phyloP scores from a whole-genome alignment of 2,329 filamentous ascomycete genomes.

The Mariannaea sp. region DNA sequence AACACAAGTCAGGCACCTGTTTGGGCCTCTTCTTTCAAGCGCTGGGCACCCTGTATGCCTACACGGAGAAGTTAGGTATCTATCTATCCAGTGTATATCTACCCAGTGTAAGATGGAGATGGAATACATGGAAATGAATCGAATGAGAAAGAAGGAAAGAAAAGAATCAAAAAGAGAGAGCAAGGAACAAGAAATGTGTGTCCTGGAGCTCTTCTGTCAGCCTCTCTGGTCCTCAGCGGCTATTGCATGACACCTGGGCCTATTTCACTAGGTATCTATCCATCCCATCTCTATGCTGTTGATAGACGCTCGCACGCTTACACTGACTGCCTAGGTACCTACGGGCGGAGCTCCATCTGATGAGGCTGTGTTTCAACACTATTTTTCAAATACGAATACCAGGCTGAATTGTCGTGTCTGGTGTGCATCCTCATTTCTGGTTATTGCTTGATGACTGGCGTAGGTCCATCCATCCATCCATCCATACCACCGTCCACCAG shows the following conservation, averaged over 20 bases:
- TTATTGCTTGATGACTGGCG: not conserved
- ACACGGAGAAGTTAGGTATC: no score
- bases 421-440: not conserved
- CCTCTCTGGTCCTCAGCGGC: constrained; percentile 8
- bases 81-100: no score
- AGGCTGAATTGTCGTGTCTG: not conserved
- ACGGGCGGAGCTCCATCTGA: no score
- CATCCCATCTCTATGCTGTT: not conserved
- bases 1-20: constrained; percentile 11
- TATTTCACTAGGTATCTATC: no score
- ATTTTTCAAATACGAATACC: not conserved
- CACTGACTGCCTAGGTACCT: no score
- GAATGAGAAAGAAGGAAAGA: not conserved
- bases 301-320: not conserved
- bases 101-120: no score
- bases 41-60: constrained; percentile 9
- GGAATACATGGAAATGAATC: no score
- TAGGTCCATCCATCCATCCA: no score
- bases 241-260: not conserved
- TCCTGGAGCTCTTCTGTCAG: not conserved
- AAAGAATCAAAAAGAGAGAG: not conserved
- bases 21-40: constrained; percentile 7
- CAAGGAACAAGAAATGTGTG: no score
- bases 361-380: constrained; percentile 5
- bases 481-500: not conserved